These are phyloP conservation scores for Gaeumannomyces tritici DNA, from an alignment of 2,329 filamentous ascomycete genomes.

Conservation along the genomic window DNA sequence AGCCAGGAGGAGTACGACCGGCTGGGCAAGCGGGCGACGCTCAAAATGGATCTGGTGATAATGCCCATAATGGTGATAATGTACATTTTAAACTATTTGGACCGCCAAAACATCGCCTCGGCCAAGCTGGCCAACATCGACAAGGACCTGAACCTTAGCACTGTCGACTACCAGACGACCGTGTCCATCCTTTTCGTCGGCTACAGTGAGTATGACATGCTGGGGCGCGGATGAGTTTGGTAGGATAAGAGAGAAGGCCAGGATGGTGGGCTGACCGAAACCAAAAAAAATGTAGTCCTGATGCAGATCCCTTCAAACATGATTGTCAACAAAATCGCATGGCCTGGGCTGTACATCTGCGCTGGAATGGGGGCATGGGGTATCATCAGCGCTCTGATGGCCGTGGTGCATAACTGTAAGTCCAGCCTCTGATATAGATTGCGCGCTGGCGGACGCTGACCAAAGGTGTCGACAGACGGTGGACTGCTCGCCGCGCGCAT, in stretches of 20 bases:
- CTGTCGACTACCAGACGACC: constrained; percentile 27
- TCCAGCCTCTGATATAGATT: too few relatives aligned
- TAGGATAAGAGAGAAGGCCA: too few relatives aligned
- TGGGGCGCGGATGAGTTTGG: too few relatives aligned
- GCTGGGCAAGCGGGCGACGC: constrained; percentile 11
- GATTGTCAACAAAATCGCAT: constrained; percentile 21
- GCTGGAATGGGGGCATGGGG: constrained; percentile 39
- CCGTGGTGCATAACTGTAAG: constrained; percentile 29
- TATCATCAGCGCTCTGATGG: constrained; percentile 36
- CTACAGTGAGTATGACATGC: constrained; percentile 16
- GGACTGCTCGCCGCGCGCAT: constrained; percentile 35
- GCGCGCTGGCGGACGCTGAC: too few relatives aligned
- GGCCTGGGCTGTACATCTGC: constrained; percentile 41
- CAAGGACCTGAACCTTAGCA: constrained; percentile 19
- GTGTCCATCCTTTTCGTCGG: constrained; percentile 25
- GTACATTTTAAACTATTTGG: constrained; percentile 18
- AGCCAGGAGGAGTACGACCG: constrained; percentile 3
- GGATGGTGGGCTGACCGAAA: too few relatives aligned
- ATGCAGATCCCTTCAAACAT: constrained; percentile 28
- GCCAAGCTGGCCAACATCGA: constrained; percentile 21
- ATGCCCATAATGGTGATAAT: constrained; percentile 16
- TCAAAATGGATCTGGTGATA: constrained; percentile 16
- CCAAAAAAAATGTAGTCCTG: constrained; percentile 12
- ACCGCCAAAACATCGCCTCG: constrained; percentile 21
- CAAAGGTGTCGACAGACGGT: not conserved